Percentiles rank a stretch among this genome's conserved stretches.
Evolutionary conservation across 345 rosid genomes (phyloP).

Genomic region (Mercurialis annua): DNA sequence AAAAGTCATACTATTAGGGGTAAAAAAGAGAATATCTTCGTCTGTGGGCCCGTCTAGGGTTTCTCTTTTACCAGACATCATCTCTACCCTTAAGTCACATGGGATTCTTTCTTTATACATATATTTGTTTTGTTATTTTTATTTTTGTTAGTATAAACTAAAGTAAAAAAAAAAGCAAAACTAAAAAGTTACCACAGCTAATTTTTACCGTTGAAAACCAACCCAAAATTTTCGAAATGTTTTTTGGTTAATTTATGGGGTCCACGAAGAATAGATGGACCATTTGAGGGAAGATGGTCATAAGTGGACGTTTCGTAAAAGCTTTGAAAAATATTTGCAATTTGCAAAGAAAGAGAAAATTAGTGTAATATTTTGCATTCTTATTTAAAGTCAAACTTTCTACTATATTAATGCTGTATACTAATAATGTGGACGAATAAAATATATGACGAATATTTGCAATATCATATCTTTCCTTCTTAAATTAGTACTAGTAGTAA

Average conservation of each 20-base stretch:
- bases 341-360: too few relatives aligned
- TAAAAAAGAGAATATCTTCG: too few relatives aligned
- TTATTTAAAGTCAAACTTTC: conserved; percentile 12
- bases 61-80: conserved; percentile 41
- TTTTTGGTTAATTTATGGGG: neutral
- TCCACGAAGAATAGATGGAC: neutral
- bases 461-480: neutral
- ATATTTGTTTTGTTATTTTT: neutral
- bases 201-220: conserved; percentile 6
- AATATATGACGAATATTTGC: too few relatives aligned
- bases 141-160: neutral
- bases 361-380: too few relatives aligned
- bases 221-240: neutral
- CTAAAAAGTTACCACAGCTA: neutral
- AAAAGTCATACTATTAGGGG: conserved; percentile 28
- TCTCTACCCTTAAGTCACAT: conserved; percentile 40
- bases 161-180: neutral
- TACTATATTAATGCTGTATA: neutral
- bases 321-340: too few relatives aligned
- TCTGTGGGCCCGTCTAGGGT: conserved; percentile 15
- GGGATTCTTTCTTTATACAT: conserved; percentile 31
- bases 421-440: neutral
- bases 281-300: neutral
- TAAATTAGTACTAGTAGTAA: neutral
- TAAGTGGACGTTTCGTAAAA: conserved; percentile 15